Evolutionary conservation across 164 flowering plant species (phyloP).

Genomic region (Kingdonia uniflora): DNA sequence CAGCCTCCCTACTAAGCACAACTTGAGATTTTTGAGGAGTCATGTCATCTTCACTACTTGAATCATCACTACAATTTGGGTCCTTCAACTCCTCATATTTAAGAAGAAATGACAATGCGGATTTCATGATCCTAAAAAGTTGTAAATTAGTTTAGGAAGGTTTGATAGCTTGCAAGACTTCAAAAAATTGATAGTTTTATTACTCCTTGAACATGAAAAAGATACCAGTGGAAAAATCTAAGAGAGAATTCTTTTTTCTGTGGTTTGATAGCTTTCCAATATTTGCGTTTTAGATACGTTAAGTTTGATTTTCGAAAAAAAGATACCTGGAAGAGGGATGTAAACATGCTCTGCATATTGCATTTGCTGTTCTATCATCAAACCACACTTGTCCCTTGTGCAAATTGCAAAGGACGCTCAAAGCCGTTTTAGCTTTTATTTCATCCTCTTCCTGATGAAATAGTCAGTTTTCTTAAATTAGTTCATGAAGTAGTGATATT

Average conservation of each 20-base stretch:
- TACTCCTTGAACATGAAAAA: too few relatives aligned
- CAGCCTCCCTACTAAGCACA: constrained; percentile 45
- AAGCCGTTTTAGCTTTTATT: constrained; percentile 61
- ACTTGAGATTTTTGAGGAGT: constrained; percentile 37
- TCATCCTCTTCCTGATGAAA: constrained; percentile 66
- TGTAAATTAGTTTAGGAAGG: constrained; percentile 1
- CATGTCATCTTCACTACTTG: constrained; percentile 59
- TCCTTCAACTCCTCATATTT: constrained; percentile 70
- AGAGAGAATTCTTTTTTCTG: too few relatives aligned
- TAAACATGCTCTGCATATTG: constrained; percentile 72
- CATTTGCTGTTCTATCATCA: constrained; percentile 89
- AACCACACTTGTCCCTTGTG: constrained; percentile 86
- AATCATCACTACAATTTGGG: constrained; percentile 61
- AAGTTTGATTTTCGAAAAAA: too few relatives aligned
- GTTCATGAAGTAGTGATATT: too few relatives aligned
- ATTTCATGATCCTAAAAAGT: constrained; percentile 62
- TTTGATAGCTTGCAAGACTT: too few relatives aligned
- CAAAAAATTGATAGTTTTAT: too few relatives aligned
- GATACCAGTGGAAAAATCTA: too few relatives aligned
- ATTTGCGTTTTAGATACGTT: too few relatives aligned
- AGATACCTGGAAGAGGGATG: constrained; percentile 66
- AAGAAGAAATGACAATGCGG: constrained; percentile 75
- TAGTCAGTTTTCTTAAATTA: too few relatives aligned
- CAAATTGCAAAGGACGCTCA: constrained; percentile 67
- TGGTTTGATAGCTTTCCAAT: too few relatives aligned